Conservation (phyloP, 371 early-diverging fungal species). For the Quaeritorhiza haematococci region DNA sequence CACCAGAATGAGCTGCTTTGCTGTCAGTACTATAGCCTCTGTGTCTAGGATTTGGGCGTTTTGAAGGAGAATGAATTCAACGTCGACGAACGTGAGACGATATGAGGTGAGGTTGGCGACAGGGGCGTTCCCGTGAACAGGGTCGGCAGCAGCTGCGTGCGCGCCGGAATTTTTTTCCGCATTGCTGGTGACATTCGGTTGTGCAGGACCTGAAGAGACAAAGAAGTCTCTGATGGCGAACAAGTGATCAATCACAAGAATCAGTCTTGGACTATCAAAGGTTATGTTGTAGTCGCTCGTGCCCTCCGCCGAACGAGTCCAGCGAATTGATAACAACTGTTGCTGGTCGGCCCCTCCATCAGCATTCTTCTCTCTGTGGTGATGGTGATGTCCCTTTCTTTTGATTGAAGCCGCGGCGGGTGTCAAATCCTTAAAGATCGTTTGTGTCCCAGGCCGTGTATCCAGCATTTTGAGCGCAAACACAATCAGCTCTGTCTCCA, state of each 20-base stretch:
- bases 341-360: no score
- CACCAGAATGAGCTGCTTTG: slow-evolving; percentile 60
- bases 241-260: slow-evolving; percentile 79
- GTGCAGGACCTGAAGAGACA: slow-evolving; percentile 44
- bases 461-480: slow-evolving; percentile 73
- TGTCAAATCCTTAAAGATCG: slow-evolving; percentile 80
- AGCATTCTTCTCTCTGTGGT: no score
- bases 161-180: slow-evolving; percentile 7
- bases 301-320: slow-evolving; percentile 24
- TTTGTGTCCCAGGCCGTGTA: slow-evolving; percentile 65
- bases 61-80: slow-evolving; percentile 84
- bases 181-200: slow-evolving; percentile 1
- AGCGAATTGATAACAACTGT: slow-evolving; percentile 62
- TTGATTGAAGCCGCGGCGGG: no score
- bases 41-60: slow-evolving; percentile 66
- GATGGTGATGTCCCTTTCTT: no score
- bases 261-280: slow-evolving; percentile 76
- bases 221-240: slow-evolving; percentile 69
- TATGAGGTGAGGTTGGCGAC: slow-evolving; percentile 40
- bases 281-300: slow-evolving; percentile 51
- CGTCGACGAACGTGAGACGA: slow-evolving; percentile 72
- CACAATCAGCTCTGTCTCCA: slow-evolving; percentile 70
- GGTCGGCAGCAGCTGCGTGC: slow-evolving; percentile 16
- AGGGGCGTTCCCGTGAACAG: slow-evolving; percentile 14
- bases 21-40: slow-evolving; percentile 83